Percentiles rank a stretch among this genome's conserved stretches.
These are phyloP conservation scores for Moelleriella libera DNA, from an alignment of 2,329 filamentous ascomycete species.

Conservation along the genomic window DNA sequence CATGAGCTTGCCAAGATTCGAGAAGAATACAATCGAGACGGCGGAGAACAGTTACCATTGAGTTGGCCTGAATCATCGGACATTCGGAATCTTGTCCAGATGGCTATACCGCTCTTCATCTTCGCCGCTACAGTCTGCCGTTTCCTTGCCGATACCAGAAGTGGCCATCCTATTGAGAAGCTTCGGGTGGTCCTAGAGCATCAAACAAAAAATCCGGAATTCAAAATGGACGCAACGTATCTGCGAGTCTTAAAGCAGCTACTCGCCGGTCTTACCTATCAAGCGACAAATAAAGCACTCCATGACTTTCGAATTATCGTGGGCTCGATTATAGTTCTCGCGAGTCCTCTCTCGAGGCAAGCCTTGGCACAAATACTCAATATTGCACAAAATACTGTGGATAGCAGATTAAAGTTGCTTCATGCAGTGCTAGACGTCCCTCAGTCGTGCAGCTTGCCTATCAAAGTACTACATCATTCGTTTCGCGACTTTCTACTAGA, in stretches of 20 bases:
- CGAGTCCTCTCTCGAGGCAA: neutral
- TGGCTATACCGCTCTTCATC: conserved; percentile 5
- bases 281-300: neutral
- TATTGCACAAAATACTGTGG: neutral
- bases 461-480: neutral
- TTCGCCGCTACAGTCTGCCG: neutral
- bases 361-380: neutral
- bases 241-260: neutral
- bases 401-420: neutral
- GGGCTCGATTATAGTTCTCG: neutral
- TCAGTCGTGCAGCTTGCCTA: neutral
- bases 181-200: neutral
- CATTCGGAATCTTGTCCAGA: conserved; percentile 3
- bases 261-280: neutral
- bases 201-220: neutral
- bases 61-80: neutral
- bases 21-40: neutral
- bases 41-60: neutral
- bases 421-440: neutral
- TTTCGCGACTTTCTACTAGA: conserved; percentile 1
- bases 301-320: neutral
- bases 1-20: neutral
- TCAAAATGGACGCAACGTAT: neutral
- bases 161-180: neutral
- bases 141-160: neutral